Percentiles rank a stretch among this genome's conserved stretches.
Conservation (phyloP, 169 alveolate genomes). For the Plasmodium inui region DNA sequence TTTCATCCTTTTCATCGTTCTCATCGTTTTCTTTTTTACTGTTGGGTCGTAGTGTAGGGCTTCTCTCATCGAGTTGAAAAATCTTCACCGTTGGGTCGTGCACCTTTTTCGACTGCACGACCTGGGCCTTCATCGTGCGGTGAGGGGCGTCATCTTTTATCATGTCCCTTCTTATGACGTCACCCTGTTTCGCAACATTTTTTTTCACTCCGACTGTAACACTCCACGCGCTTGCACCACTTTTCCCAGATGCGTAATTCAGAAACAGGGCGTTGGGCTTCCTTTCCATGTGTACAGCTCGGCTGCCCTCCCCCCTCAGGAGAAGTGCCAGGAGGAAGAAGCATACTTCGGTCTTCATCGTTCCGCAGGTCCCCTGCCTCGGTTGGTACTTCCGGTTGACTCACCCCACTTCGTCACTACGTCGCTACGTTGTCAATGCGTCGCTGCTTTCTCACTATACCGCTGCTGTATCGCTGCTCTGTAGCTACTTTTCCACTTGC, state of each 20-base stretch:
- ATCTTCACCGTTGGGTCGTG: neutral
- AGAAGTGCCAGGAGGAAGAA: neutral
- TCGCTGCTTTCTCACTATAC: neutral
- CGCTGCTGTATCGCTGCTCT: too few species aligned
- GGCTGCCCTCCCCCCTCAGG: neutral
- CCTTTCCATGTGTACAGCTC: neutral
- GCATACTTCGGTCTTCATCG: neutral
- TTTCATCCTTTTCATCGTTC: too few species aligned
- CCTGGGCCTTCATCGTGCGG: neutral
- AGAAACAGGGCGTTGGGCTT: neutral
- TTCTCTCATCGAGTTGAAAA: neutral
- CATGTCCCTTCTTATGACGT: neutral
- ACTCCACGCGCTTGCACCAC: neutral
- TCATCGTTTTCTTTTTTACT: neutral
- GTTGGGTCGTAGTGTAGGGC: neutral
- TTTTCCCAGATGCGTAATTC: neutral
- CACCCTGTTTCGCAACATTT: neutral
- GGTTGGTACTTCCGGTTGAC: too few species aligned
- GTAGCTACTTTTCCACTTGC: neutral
- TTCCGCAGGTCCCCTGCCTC: neutral
- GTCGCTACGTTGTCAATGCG: neutral
- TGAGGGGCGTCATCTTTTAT: neutral
- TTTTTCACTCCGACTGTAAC: neutral
- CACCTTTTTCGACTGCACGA: neutral
- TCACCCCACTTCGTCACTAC: neutral